phyloP scores from a whole-genome alignment of 2,329 filamentous ascomycete species.

The Polytolypa hystricis region DNA sequence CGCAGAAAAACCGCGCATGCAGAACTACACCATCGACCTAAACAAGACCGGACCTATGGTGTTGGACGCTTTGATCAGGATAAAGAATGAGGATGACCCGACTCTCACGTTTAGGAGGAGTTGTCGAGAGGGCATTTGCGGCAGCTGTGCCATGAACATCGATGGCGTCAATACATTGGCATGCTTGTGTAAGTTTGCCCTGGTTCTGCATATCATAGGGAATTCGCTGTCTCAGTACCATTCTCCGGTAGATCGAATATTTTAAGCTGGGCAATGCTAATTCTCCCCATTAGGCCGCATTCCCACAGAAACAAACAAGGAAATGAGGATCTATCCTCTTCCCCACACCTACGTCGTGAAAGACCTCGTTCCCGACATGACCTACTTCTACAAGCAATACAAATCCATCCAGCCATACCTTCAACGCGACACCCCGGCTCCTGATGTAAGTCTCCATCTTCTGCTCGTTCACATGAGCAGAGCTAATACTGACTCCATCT shows the following conservation, averaged over 20 bases:
- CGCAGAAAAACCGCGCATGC: constrained; percentile 86
- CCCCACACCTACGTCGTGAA: constrained; percentile 99
- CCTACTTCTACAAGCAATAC: constrained; percentile 99
- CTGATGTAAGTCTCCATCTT: constrained; percentile 62
- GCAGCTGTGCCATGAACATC: constrained; percentile 99
- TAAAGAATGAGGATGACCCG: constrained; percentile 98
- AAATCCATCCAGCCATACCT: constrained; percentile 99
- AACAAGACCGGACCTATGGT: constrained; percentile 99
- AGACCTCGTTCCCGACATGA: constrained; percentile 95
- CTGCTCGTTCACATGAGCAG: constrained; percentile 6
- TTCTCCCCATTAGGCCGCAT: constrained; percentile 63
- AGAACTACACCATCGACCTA: constrained; percentile 85
- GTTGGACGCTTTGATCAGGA: constrained; percentile 87
- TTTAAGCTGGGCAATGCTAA: background rate
- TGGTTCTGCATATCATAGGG: background rate
- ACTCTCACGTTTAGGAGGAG: constrained; percentile 92
- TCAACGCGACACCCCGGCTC: constrained; percentile 73
- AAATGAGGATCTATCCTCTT: constrained; percentile 92
- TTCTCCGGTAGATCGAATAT: background rate
- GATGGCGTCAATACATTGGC: constrained; percentile 96
- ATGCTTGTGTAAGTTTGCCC: constrained; percentile 69
- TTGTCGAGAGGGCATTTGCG: constrained; percentile 96
- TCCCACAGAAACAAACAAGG: constrained; percentile 65
- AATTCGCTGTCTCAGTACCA: too few relatives aligned
- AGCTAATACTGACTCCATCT: constrained; percentile 13